Evolutionary conservation across 441 rosid species (phyloP).

Genomic region (Dalechampia spathulata): DNA sequence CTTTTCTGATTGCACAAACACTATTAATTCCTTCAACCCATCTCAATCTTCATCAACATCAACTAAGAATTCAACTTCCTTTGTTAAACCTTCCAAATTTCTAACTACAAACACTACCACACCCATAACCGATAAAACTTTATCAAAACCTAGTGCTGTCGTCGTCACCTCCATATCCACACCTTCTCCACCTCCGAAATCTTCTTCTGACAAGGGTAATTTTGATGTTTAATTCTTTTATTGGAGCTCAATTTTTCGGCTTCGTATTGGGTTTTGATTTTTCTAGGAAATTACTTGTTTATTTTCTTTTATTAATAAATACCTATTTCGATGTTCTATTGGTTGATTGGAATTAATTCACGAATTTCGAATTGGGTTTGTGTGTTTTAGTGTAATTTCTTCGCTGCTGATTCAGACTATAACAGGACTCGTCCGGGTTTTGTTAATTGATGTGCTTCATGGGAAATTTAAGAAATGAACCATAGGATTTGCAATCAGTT

Average conservation of each 20-base stretch:
- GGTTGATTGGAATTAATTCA: background rate
- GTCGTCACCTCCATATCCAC: background rate
- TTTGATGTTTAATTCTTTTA: background rate
- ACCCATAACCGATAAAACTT: constrained; percentile 1
- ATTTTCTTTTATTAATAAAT: too few species aligned
- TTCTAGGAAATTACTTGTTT: background rate
- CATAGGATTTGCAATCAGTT: background rate
- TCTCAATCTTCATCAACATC: constrained; percentile 24
- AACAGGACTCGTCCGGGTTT: background rate
- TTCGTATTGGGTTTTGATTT: background rate
- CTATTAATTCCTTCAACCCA: background rate
- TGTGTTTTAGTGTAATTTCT: background rate
- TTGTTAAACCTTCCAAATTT: constrained; percentile 16
- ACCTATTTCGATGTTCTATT: too few species aligned
- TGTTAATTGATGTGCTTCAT: background rate
- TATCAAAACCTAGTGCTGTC: constrained; percentile 4
- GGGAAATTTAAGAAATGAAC: background rate
- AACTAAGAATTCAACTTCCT: constrained; percentile 10
- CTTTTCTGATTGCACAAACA: constrained; percentile 16
- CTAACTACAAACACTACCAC: too few species aligned
- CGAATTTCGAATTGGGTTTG: background rate
- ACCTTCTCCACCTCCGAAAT: constrained; percentile 1
- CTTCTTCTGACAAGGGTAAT: constrained; percentile 8
- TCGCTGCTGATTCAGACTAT: too few species aligned
- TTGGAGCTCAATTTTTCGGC: background rate